Base-by-base conservation (phyloP, 2,329 filamentous ascomycete genomes). In the Huntiella bhutanensis region DNA sequence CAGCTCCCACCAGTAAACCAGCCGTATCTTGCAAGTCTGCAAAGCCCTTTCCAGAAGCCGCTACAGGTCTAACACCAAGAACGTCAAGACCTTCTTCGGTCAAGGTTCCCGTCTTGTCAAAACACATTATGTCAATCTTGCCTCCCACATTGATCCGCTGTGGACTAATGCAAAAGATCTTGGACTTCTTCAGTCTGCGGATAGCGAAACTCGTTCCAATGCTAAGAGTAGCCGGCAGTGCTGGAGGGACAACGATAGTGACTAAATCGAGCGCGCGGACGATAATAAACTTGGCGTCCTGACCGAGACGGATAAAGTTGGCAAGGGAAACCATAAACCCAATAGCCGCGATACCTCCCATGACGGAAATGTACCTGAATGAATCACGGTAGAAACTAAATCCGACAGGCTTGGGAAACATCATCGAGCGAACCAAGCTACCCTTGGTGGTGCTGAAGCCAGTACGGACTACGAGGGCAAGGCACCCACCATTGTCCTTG, bases 351-450 rank as follows among this genome's bases (percentile, higher is more conserved):
- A 98, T 79, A 37, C 77, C 65, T 4, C 74, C 88, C 91, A 98
- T 98, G 50, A 98, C 91, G 3, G 83, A 86, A 50, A 98, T 96
- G 59, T 98, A 98, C 16, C 87, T 77, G 64, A 98, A 98, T 0
- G 88, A 95, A 60, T 98, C 91, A 37, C 85, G 77, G 60, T 98
- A 98, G 59, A 98, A 98, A 56, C 92, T 96, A 73, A 98, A 98
- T 0, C 88, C 88, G 1, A 88, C 94, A 1, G 91, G 91, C 57
- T 98, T 98, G 0, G 91, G 92, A 58, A 98, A 98, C 34, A 98
- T 72, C 88, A 98, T 98, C 1, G 91, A 96, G 17, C 91, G 81
- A 49, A 98, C 86, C 13, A 98, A 67, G 7, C 91, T 84, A 17
- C 91, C 91, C 60, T 98, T 98, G 1, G 91, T 98, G 0, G 91